Conservation (phyloP, 1,139 yeast species). For the Pneumocystis oryctolagi region DNA sequence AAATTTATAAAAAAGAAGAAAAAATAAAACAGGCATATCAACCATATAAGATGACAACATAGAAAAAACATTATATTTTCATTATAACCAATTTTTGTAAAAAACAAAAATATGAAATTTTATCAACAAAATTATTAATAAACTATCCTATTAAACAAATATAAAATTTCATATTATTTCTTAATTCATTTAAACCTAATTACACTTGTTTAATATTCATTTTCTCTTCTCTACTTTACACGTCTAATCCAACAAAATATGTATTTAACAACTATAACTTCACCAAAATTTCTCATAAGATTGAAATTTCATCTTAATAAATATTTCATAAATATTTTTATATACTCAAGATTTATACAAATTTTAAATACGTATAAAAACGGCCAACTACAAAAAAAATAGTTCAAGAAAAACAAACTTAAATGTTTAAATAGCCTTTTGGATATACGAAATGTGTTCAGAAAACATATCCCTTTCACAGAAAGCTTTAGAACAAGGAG, state of each 20-base stretch:
- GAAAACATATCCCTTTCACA: conserved; percentile 18
- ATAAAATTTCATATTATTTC: too few relatives aligned
- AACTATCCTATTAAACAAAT: too few relatives aligned
- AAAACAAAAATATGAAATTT: too few relatives aligned
- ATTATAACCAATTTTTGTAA: not conserved
- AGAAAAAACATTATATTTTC: not conserved
- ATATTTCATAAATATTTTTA: not conserved
- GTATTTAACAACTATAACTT: not conserved
- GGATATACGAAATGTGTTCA: not conserved
- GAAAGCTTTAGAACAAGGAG: conserved; percentile 34
- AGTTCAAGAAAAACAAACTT: not conserved
- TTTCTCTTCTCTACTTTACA: not conserved
- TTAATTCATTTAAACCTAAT: too few relatives aligned
- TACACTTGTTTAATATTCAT: not conserved
- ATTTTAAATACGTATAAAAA: not conserved
- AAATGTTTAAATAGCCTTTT: not conserved
- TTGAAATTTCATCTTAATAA: too few relatives aligned
- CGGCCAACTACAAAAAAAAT: not conserved
- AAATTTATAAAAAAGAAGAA: too few relatives aligned
- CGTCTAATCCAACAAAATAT: too few relatives aligned
- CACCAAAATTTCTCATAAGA: not conserved
- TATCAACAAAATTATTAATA: too few relatives aligned
- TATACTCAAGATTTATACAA: not conserved
- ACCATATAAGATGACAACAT: too few relatives aligned
- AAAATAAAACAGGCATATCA: too few relatives aligned